Evolutionary conservation across 805 yeast genomes (phyloP), one percentile per base, ranked within the genome.

Genomic region (Deakozyma indianensis): DNA sequence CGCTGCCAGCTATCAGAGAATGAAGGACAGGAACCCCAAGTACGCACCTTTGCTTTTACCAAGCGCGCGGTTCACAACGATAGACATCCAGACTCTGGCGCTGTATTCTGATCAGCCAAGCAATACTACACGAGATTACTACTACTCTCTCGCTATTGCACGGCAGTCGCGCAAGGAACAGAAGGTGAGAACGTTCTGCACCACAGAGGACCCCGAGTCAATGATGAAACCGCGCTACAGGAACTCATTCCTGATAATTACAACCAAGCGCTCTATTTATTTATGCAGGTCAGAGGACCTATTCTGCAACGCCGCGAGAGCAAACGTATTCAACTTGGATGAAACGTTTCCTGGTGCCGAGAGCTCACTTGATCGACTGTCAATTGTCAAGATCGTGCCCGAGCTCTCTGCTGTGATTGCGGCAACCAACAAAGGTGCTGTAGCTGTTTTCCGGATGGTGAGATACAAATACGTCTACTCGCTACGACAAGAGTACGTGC

Each of bases 281-380:
- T 54, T 77, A 22, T 70, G 73, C 50, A 60, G 69, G 22, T 62
- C 63, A 0, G 69, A 70, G 43, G 62, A 67, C 9, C 59, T 77
- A 21, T 63, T 70, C 28, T 74, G 78, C 53, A 69, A 66, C 50
- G 66, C 74, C 3, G 66, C 74, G 1, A 68, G 75, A 1, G 57
- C 65, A 3, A 56, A 64, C 21, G 54, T 74, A 1, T 75, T 73
- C 52, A 63, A 64, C 16, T 54, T 66, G 49, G 53, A 55, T 35
- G 55, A 52, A 5, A 47, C 45, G 5, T 46, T 45, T 38, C 49
- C 49, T 3, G 41, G 45, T 5, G 47, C 44, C 20, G 51, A 51
- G 25, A 44, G 41, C 2, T 43, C 49, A 9, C 52, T 50, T 15
- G 59, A 62, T 43, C 47, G 67, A 35, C 32, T 64, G 23, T 57